Conservation (phyloP, 495 filamentous ascomycete genomes). For the Xylaria palmicola region DNA sequence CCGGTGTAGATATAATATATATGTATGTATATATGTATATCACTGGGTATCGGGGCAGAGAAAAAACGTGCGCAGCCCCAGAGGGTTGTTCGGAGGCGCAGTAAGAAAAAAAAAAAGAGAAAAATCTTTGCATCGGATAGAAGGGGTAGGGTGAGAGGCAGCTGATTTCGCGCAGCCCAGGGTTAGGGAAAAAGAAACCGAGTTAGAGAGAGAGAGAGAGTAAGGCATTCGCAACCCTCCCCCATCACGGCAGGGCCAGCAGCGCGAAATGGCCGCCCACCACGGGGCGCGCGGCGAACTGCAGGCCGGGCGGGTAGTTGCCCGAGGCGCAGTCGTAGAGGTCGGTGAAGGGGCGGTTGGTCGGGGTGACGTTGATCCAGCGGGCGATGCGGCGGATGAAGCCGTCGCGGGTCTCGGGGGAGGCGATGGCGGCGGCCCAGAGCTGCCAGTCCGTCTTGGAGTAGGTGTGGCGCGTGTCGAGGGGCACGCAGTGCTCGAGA, state of each 20-base stretch:
- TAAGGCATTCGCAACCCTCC: too few species aligned
- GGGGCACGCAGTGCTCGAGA: slow-evolving; percentile 72
- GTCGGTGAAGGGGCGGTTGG: slow-evolving; percentile 73
- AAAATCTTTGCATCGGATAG: too few species aligned
- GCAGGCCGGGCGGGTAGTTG: slow-evolving; percentile 55
- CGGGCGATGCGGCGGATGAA: slow-evolving; percentile 69
- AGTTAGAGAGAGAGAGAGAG: too few species aligned
- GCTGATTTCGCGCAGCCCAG: too few species aligned
- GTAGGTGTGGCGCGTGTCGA: slow-evolving; percentile 81
- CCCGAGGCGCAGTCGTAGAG: slow-evolving; percentile 70
- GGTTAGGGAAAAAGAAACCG: too few species aligned
- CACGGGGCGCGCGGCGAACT: slow-evolving; percentile 78
- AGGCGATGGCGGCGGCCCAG: slow-evolving; percentile 74
- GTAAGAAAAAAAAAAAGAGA: too few species aligned
- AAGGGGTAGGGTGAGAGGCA: too few species aligned
- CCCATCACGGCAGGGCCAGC: slow-evolving; percentile 55
- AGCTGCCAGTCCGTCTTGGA: slow-evolving; percentile 91
- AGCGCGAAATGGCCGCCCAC: slow-evolving; percentile 81
- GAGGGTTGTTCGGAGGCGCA: too few species aligned
- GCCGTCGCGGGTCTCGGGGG: slow-evolving; percentile 54
- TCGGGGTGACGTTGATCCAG: slow-evolving; percentile 76
- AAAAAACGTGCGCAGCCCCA: too few species aligned
- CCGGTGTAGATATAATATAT: too few species aligned
- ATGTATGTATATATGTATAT: too few species aligned
- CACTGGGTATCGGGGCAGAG: too few species aligned